Conservation (phyloP, 2,329 filamentous ascomycete species). For the Hortaea werneckii region DNA sequence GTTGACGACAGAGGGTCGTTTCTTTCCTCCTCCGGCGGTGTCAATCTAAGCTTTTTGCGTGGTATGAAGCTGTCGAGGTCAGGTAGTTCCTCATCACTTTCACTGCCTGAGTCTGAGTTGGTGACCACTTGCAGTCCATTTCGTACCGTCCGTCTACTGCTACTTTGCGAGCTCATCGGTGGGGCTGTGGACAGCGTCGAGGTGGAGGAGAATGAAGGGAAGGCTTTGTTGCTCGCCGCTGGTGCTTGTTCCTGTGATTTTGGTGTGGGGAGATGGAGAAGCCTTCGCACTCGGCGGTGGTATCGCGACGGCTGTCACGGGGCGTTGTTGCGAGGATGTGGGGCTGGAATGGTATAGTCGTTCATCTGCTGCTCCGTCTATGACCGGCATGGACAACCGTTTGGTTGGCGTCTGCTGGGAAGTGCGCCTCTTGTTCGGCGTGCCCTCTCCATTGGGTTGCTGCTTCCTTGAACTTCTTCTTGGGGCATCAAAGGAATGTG, state of each 20-base stretch:
- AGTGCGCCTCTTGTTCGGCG: neutral
- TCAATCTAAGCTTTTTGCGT: conserved; percentile 20
- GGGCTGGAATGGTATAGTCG: conserved; percentile 7
- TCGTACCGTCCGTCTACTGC: conserved; percentile 41
- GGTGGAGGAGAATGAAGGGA: conserved; percentile 16
- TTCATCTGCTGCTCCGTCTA: conserved; percentile 1
- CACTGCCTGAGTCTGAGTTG: conserved; percentile 26
- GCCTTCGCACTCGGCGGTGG: conserved; percentile 4
- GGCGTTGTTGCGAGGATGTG: conserved; percentile 1
- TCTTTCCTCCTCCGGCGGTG: conserved; percentile 6
- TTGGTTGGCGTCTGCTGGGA: neutral
- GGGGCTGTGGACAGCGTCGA: conserved; percentile 23
- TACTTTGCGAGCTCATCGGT: conserved; percentile 23
- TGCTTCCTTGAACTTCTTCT: no score
- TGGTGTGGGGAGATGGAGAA: neutral
- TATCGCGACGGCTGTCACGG: conserved; percentile 8
- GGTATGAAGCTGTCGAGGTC: conserved; percentile 22
- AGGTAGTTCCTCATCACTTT: conserved; percentile 20
- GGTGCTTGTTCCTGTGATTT: neutral
- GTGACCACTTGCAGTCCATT: conserved; percentile 45
- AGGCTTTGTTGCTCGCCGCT: no score
- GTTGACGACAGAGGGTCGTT: neutral
- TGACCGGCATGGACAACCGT: neutral
- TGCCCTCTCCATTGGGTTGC: no score
- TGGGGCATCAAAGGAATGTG: no score